Conservation (phyloP, 164 flowering plant species). For the Piper betle region DNA sequence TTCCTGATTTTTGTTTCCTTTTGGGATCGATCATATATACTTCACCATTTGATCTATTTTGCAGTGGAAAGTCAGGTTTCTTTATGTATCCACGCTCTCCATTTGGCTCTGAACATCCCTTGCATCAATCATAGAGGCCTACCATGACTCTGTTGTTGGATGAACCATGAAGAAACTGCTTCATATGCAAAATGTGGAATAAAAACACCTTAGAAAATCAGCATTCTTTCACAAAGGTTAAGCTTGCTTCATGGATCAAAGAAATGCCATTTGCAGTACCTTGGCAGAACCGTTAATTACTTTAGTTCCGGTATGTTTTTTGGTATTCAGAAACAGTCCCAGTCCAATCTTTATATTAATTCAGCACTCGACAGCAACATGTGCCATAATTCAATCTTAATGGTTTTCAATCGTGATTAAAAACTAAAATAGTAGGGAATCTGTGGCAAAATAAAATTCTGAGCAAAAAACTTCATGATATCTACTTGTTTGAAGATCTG, state of each 20-base stretch:
- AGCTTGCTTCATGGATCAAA: background rate
- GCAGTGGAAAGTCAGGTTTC: conserved; percentile 34
- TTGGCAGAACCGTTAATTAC: background rate
- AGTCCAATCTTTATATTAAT: too few species aligned
- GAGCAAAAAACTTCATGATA: background rate
- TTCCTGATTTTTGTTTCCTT: conserved; percentile 19
- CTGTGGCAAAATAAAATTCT: background rate
- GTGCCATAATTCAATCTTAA: background rate
- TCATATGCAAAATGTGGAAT: background rate
- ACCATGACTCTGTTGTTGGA: conserved; percentile 25
- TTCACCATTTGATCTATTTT: conserved; percentile 14
- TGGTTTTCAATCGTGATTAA: background rate
- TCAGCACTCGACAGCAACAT: background rate
- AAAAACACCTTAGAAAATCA: background rate
- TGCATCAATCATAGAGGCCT: conserved; percentile 56
- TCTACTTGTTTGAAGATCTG: background rate
- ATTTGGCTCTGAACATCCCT: conserved; percentile 50
- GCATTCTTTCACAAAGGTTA: background rate
- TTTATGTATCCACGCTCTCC: conserved; percentile 52
- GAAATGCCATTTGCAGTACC: background rate
- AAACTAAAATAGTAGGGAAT: background rate
- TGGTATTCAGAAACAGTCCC: background rate
- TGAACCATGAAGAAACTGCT: background rate
- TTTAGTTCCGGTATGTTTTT: background rate
- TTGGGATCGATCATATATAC: conserved; percentile 19